Percentiles rank a stretch among this genome's conserved stretches.
Conservation (phyloP, 768 basidiomycete species). For the Cystofilobasidium bisporidii region DNA sequence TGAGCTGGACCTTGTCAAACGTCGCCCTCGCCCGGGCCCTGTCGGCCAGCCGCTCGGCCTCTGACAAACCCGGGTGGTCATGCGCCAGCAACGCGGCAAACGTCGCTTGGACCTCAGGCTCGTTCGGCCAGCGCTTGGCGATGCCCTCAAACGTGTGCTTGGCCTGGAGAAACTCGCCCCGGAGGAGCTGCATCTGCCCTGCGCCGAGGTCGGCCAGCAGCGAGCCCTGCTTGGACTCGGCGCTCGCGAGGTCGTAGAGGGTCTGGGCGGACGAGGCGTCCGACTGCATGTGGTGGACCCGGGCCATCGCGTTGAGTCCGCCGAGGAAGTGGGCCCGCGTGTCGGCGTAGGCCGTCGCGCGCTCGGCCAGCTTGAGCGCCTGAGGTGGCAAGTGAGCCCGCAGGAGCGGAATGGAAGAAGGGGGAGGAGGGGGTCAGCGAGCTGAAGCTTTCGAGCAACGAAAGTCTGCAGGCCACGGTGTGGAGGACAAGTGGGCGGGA, state of each 20-base stretch:
- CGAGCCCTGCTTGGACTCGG: constrained; percentile 53
- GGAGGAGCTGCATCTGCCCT: constrained; percentile 67
- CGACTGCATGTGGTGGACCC: constrained; percentile 67
- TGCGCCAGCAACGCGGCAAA: constrained; percentile 80
- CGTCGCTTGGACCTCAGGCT: constrained; percentile 74
- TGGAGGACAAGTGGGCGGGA: no score
- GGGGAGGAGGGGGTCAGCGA: not conserved
- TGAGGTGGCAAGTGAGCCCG: no score
- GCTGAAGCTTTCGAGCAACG: no score
- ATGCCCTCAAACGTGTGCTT: constrained; percentile 40
- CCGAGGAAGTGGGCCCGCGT: constrained; percentile 62
- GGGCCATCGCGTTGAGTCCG: constrained; percentile 71
- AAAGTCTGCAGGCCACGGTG: no score
- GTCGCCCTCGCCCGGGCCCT: constrained; percentile 65
- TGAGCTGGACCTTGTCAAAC: constrained; percentile 63
- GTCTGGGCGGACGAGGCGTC: constrained; percentile 53
- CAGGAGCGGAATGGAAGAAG: no score
- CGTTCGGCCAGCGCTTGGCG: constrained; percentile 41
- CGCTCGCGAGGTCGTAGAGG: constrained; percentile 54
- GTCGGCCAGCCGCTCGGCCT: constrained; percentile 62
- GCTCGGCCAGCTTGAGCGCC: constrained; percentile 87
- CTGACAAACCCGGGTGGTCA: constrained; percentile 68
- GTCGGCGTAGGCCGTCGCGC: constrained; percentile 88
- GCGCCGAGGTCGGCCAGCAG: constrained; percentile 66
- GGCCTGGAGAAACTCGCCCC: constrained; percentile 23